Conservation (phyloP, 352 stramenopile species). For the Pythium folliculosum region DNA sequence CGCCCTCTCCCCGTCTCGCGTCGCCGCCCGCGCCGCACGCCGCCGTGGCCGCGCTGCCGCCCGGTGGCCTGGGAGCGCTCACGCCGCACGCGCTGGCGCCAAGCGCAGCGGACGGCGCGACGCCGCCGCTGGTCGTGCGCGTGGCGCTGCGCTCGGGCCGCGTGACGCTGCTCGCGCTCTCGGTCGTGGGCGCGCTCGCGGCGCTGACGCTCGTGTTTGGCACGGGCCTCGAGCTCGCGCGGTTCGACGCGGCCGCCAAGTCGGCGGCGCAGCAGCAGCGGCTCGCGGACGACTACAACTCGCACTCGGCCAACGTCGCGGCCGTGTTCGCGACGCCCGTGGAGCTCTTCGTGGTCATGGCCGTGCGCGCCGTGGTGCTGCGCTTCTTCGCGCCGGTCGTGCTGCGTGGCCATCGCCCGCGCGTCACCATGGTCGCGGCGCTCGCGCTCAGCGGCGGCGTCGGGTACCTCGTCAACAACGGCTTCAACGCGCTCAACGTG, state of each 20-base stretch:
- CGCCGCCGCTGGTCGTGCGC: too few species aligned
- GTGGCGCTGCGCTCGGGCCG: too few species aligned
- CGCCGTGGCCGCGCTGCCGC: too few species aligned
- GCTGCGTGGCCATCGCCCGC: background rate
- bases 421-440: background rate
- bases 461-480: conserved; percentile 13
- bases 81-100: too few species aligned
- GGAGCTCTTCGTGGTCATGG: background rate
- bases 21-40: too few species aligned
- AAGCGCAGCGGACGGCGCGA: too few species aligned
- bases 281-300: conserved; percentile 25
- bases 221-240: conserved; percentile 13
- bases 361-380: conserved; percentile 1
- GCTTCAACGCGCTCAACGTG: conserved; percentile 19
- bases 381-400: background rate
- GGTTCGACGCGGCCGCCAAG: conserved; percentile 2
- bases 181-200: background rate
- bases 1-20: too few species aligned
- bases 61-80: too few species aligned
- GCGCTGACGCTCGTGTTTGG: background rate
- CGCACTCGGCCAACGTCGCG: conserved; percentile 9
- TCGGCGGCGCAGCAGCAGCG: background rate
- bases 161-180: conserved; percentile 6
- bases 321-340: conserved; percentile 2
- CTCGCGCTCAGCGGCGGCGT: background rate